A percentile compares a stretch with the other conserved stretches of the same genome.
phyloP scores from a whole-genome alignment of 2,329 filamentous ascomycete genomes.

The Cordyceps militaris region DNA sequence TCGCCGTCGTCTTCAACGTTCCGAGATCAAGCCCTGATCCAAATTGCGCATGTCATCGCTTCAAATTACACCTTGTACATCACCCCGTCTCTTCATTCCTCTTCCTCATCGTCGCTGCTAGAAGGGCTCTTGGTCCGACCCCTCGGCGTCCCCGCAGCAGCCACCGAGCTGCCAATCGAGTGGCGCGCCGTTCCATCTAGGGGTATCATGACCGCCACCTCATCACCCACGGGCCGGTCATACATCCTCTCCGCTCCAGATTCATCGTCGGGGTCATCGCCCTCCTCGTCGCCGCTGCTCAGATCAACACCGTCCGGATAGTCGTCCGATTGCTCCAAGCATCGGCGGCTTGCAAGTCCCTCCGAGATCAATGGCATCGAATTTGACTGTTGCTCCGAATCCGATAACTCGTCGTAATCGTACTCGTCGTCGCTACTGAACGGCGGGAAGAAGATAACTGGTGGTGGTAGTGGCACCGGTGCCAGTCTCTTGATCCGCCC shows the following conservation, averaged over 20 bases:
- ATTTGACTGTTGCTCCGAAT: conserved; percentile 23
- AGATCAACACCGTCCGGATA: conserved; percentile 35
- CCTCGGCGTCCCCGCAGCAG: conserved; percentile 25
- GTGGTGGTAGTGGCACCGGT: conserved; percentile 44
- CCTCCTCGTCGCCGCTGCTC: conserved; percentile 36
- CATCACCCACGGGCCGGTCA: conserved; percentile 17
- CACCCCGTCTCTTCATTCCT: not conserved
- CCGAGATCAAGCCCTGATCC: not conserved
- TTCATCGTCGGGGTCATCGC: conserved; percentile 32
- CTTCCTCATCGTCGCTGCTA: conserved; percentile 17
- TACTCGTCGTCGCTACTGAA: conserved; percentile 36
- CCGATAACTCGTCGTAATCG: conserved; percentile 24
- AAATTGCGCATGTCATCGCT: not conserved
- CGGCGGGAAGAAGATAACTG: conserved; percentile 43
- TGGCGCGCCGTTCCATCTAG: conserved; percentile 10
- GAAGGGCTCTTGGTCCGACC: conserved; percentile 25
- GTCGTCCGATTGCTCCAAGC: conserved; percentile 33
- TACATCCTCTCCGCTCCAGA: conserved; percentile 25
- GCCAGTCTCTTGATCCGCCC: conserved; percentile 36
- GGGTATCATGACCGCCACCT: conserved; percentile 9
- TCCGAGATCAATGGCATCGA: conserved; percentile 20
- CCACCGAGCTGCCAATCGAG: conserved; percentile 27
- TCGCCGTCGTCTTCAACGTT: not conserved
- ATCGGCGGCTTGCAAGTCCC: conserved; percentile 26
- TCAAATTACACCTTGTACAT: not conserved